Base-by-base conservation (phyloP, 495 filamentous ascomycete species). In the Collariella sp. region DNA sequence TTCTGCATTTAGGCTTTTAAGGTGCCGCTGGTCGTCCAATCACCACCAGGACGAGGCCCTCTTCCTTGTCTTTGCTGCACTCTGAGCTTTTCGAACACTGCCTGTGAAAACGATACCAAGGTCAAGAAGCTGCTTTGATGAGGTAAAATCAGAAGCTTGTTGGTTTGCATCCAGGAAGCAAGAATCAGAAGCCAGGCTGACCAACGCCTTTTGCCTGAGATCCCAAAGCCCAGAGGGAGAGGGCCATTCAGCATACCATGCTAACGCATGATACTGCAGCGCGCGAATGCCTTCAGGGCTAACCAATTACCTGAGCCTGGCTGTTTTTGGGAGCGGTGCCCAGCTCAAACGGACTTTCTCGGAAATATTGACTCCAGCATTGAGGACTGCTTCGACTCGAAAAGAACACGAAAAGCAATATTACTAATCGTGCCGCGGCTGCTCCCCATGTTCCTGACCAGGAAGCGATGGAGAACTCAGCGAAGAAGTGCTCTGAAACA, bases 21-120 rank as follows among this genome's bases (percentile, higher is more conserved):
- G 33, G 46, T 54, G 36, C 69, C 69, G 7, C 70, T 56, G 35
- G 49, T 60, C 2, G 66, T 67, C 34, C 67, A 67, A 36, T 72
- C 68, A 20, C 60, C 61, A 12, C 43, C 36, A 12, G 69, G 67
- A 33, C 69, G 69, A 26, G 67, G 67, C 12, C 50, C 35, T 29
- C 34, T 34, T 41, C 52, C 49, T 33, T 53, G 51, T 26, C 45
- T 42, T 50, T 52, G 29, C 24, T 48, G 29, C 48, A 58, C 24
- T 35, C 36, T 36, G 33, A 1, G 5, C 47, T 40, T 23, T 35
- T 53, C 56, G 7, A 29, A 31, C 5, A 52, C 9, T 43, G 34
- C 38, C 18, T 0, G 18, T 24, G 29, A 12, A 26, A 23, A 29
- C 51, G n/a, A n/a, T n/a, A n/a, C n/a, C n/a, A n/a, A n/a, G n/a